These are phyloP conservation scores for Ganoderma resinaceum DNA, from an alignment of 1,284 basidiomycete species.

Conservation along the genomic window DNA sequence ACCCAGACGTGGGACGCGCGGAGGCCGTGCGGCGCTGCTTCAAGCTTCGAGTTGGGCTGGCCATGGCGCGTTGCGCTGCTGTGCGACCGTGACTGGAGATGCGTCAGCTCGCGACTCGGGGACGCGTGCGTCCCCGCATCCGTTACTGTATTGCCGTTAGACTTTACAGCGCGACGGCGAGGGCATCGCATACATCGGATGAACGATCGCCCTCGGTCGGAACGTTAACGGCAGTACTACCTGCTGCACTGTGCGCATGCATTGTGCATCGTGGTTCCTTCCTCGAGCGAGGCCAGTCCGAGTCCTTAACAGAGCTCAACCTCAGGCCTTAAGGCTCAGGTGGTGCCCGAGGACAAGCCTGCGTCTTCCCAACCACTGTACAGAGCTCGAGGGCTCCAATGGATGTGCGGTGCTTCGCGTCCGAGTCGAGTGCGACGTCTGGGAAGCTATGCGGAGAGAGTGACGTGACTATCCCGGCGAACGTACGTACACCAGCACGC, in stretches of 20 bases:
- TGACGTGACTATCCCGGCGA: not conserved
- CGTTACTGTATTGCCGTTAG: not conserved
- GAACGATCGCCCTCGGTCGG: not conserved
- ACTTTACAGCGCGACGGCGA: not conserved
- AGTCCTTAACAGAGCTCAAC: no score
- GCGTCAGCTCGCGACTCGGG: no score
- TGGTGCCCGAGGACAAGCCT: not conserved
- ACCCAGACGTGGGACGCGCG: not conserved
- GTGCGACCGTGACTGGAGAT: not conserved
- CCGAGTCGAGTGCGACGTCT: not conserved
- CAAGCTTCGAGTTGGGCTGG: no score
- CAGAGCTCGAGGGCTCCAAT: not conserved
- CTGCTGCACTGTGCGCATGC: not conserved
- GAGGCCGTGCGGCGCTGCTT: not conserved
- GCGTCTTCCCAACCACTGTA: not conserved
- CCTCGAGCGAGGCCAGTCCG: no score
- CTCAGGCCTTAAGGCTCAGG: not conserved
- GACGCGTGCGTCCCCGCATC: not conserved
- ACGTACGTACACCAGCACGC: not conserved
- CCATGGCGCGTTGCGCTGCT: not conserved
- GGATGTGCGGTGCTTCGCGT: not conserved
- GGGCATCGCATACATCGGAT: not conserved
- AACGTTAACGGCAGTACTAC: not conserved
- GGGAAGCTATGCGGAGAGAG: not conserved
- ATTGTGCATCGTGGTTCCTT: not conserved